Conservation (phyloP, 768 basidiomycete species). For the Gymnopilus dilepis region DNA sequence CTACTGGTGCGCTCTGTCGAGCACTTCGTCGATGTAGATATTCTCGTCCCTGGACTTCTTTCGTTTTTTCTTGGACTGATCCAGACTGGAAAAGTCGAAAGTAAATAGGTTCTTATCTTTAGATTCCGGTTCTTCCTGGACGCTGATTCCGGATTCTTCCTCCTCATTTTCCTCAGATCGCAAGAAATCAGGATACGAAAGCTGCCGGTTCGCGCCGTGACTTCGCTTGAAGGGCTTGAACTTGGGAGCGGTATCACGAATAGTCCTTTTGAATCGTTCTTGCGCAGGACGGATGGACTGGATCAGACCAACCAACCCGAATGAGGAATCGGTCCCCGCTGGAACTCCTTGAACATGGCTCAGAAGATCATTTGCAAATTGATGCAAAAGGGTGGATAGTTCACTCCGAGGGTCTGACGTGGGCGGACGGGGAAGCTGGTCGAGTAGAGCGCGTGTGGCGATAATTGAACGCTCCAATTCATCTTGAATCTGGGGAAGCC, state of each 20-base stretch:
- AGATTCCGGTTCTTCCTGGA: not conserved
- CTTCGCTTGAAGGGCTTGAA: slow-evolving; percentile 55
- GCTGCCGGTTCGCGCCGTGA: slow-evolving; percentile 16
- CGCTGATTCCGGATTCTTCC: slow-evolving; percentile 14
- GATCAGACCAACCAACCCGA: slow-evolving; percentile 47
- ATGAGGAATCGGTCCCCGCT: slow-evolving; percentile 28
- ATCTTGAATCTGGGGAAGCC: slow-evolving; percentile 65
- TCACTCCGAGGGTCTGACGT: slow-evolving; percentile 63
- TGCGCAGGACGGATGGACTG: slow-evolving; percentile 60
- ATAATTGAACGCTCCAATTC: slow-evolving; percentile 56
- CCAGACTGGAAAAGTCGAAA: not conserved
- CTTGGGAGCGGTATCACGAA: slow-evolving; percentile 58
- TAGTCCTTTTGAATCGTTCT: slow-evolving; percentile 48
- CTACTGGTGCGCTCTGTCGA: slow-evolving; percentile 52
- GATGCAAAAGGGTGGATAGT: slow-evolving; percentile 50
- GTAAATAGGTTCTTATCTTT: slow-evolving; percentile 2
- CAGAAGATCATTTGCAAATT: slow-evolving; percentile 52
- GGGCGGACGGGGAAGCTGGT: slow-evolving; percentile 52
- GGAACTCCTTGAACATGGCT: slow-evolving; percentile 58
- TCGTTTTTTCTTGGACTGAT: not conserved
- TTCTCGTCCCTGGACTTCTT: slow-evolving; percentile 10
- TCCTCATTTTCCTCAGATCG: slow-evolving; percentile 22
- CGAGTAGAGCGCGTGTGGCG: slow-evolving; percentile 39
- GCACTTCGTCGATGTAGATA: slow-evolving; percentile 61
- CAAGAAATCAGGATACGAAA: slow-evolving; percentile 28